A percentile compares a stretch with the other conserved stretches of the same genome.
Conservation (phyloP, 805 yeast species). For the Wickerhamiella vanderwaltii region DNA sequence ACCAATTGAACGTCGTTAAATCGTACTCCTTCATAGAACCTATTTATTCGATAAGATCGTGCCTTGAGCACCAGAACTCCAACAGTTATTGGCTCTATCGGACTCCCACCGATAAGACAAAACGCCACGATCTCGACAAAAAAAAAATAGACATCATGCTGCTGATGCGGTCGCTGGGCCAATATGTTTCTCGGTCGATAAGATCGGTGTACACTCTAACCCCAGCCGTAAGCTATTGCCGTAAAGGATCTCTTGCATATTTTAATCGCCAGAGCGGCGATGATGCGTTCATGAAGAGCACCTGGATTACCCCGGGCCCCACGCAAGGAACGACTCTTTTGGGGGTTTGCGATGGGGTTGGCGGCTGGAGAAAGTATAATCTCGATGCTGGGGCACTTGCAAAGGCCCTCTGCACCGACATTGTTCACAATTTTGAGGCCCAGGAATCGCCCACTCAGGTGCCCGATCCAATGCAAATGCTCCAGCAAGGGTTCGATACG, state of each 20-base stretch:
- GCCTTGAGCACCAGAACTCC: no score
- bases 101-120: no score
- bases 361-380: constrained; percentile 93
- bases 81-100: no score
- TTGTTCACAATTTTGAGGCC: constrained; percentile 33
- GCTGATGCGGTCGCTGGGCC: no score
- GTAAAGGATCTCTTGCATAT: constrained; percentile 18
- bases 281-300: constrained; percentile 17
- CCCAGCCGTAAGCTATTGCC: constrained; percentile 17
- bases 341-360: constrained; percentile 75
- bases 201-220: constrained; percentile 15
- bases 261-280: constrained; percentile 18
- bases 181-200: no score
- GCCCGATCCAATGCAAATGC: constrained; percentile 36
- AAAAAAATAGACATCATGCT: no score
- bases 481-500: constrained; percentile 44
- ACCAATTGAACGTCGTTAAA: no score
- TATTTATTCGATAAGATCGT: no score
- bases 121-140: no score
- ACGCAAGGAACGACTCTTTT: constrained; percentile 19
- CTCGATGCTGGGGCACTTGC: constrained; percentile 81
- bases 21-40: no score
- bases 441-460: constrained; percentile 14
- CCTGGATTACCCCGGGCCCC: constrained; percentile 20
- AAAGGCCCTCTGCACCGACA: constrained; percentile 55